These are phyloP conservation scores for Aspergillus felis DNA, from an alignment of 2,329 filamentous ascomycete genomes.

Conservation along the genomic window DNA sequence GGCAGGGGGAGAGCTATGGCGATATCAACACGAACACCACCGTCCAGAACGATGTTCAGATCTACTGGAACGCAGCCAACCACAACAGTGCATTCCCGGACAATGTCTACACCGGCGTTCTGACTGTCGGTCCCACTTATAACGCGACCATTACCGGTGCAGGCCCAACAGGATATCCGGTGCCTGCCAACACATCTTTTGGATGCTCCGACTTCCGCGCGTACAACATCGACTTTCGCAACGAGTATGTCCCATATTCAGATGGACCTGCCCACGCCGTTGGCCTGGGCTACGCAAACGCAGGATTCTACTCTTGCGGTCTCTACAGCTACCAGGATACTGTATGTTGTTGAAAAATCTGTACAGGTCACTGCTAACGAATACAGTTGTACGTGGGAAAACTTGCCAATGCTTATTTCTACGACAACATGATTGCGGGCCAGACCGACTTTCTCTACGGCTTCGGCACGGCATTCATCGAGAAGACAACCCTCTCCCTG, in stretches of 20 bases:
- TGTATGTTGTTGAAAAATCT: slow-evolving; percentile 19
- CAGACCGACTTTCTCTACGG: slow-evolving; percentile 67
- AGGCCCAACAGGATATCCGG: slow-evolving; percentile 54
- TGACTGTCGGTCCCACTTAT: neutral
- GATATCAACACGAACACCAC: slow-evolving; percentile 44
- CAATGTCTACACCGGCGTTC: slow-evolving; percentile 56
- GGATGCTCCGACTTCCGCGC: slow-evolving; percentile 61
- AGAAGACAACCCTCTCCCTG: slow-evolving; percentile 51
- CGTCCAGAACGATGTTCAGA: slow-evolving; percentile 49
- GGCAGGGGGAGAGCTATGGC: too few relatives aligned
- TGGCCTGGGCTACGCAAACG: slow-evolving; percentile 63
- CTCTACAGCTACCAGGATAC: slow-evolving; percentile 68
- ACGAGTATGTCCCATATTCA: slow-evolving; percentile 49
- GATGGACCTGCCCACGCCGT: slow-evolving; percentile 59
- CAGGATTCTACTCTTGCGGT: slow-evolving; percentile 63
- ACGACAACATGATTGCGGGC: slow-evolving; percentile 57
- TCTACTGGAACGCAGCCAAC: slow-evolving; percentile 58
- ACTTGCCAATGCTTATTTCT: slow-evolving; percentile 63
- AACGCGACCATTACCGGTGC: neutral
- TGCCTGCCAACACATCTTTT: slow-evolving; percentile 59
- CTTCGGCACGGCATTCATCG: slow-evolving; percentile 62
- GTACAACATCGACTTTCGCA: slow-evolving; percentile 65
- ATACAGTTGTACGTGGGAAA: slow-evolving; percentile 59
- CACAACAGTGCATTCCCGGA: slow-evolving; percentile 45
- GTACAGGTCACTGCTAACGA: too few relatives aligned